Evolutionary conservation across 108 stramenopile species (phyloP), one percentile per base, ranked within the genome.

Genomic region (Bacterosira constricta): DNA sequence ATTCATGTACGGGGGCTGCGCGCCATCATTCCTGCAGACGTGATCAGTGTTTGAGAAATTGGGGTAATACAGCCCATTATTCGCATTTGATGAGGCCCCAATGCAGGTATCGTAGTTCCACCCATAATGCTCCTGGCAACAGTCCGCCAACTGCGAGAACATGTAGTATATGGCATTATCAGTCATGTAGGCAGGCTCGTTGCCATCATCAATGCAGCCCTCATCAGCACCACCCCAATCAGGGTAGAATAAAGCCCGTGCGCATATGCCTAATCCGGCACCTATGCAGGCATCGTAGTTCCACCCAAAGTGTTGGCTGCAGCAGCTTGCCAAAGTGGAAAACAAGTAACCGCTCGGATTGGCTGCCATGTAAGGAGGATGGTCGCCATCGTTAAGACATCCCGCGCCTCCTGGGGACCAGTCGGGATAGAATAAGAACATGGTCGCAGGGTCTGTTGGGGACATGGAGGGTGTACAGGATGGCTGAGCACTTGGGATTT

Each of bases 351-450:
- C 10, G 6, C 17, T 17, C 10, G 57, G 57, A 58, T 18, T 58
- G 6, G 32, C 34, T 4, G 23, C 35, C 57, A 58, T 58, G 26
- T 29, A 58, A 4, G 57, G 35, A 18, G 57, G 35, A 8, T 58
- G 57, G 8, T 10, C 2, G 12, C 57, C 57, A 58, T 58, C 57
- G 35, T 37, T 37, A 4, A 58, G 35, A 18, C 57, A 58, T 17
- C 10, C 7, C 6, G 23, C 11, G 4, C 57, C 57, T 5, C 4
- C 5, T 4, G 35, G 3, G 10, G 11, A 7, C 17, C 29, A 29
- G 29, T 58, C 57, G 35, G 57, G 57, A 29, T 58, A 58, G 57
- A 58, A 58, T 6, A 58, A n/a, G n/a, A n/a, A n/a, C n/a, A n/a
- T n/a, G n/a, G n/a, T n/a, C n/a, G n/a, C n/a, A n/a, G n/a, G n/a